Conservation (phyloP, 495 filamentous ascomycete genomes). For the Cryomyces antarcticus region DNA sequence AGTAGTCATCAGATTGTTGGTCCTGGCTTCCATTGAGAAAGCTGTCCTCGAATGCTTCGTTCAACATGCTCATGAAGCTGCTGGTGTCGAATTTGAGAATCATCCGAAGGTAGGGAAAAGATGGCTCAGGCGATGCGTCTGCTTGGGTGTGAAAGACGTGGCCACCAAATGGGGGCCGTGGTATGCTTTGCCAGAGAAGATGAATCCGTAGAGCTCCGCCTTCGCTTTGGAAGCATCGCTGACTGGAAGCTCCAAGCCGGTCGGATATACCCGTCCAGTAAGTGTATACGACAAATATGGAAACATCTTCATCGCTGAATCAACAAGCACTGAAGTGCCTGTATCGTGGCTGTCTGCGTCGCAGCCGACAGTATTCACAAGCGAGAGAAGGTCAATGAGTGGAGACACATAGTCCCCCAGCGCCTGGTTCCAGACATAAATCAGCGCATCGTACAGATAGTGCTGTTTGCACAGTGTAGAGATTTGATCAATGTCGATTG, state of each 20-base stretch:
- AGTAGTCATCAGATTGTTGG: constrained; percentile 34
- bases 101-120: constrained; percentile 64
- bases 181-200: constrained; percentile 65
- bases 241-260: no score
- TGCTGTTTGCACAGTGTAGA: constrained; percentile 79
- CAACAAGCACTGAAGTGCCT: constrained; percentile 21
- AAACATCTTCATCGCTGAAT: constrained; percentile 76
- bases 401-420: constrained; percentile 79
- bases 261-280: constrained; percentile 79
- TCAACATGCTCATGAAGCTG: constrained; percentile 85
- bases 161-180: constrained; percentile 37
- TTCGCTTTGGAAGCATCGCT: constrained; percentile 54
- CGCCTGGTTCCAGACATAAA: constrained; percentile 92
- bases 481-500: constrained; percentile 85
- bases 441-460: constrained; percentile 80
- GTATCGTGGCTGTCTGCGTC: constrained; percentile 27
- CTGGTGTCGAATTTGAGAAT: constrained; percentile 75
- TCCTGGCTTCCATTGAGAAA: constrained; percentile 56
- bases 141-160: constrained; percentile 33
- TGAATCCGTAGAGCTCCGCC: constrained; percentile 70
- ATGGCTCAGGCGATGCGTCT: constrained; percentile 31
- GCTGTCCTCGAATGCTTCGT: constrained; percentile 90
- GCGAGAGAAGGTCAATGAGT: constrained; percentile 58
- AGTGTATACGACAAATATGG: constrained; percentile 87
- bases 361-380: constrained; percentile 40